These are phyloP conservation scores for Cadophora malorum DNA, from an alignment of 2,329 filamentous ascomycete species.

Conservation along the genomic window DNA sequence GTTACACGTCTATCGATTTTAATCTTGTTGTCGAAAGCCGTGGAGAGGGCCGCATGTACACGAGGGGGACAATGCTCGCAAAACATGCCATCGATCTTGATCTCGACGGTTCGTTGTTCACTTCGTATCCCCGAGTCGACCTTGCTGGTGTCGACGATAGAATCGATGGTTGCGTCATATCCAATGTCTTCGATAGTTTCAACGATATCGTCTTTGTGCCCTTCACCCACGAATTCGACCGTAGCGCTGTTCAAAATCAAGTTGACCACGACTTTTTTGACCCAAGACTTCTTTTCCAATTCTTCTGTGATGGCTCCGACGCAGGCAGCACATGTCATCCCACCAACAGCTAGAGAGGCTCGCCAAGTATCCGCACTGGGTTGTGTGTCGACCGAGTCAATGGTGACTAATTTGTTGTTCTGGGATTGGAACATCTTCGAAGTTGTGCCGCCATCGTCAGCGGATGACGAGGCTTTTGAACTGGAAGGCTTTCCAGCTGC, in stretches of 20 bases:
- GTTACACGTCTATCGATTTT: constrained; percentile 62
- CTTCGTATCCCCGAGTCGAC: constrained; percentile 20
- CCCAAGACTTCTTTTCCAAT: constrained; percentile 53
- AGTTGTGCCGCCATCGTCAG: constrained; percentile 12
- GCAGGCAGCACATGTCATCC: constrained; percentile 65
- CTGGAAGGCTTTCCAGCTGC: constrained; percentile 35
- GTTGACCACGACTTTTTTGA: constrained; percentile 57
- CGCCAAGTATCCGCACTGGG: constrained; percentile 49
- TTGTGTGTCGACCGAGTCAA: constrained; percentile 46
- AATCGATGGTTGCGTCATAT: constrained; percentile 68
- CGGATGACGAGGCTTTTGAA: constrained; percentile 6
- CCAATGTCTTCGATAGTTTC: constrained; percentile 66
- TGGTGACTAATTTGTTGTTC: constrained; percentile 42
- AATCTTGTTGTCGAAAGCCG: constrained; percentile 53
- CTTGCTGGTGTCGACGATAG: constrained; percentile 44
- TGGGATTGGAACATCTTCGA: background rate
- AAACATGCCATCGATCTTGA: constrained; percentile 75
- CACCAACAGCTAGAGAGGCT: constrained; percentile 57
- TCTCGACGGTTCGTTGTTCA: constrained; percentile 60
- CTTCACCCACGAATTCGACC: constrained; percentile 53
- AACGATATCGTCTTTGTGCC: constrained; percentile 52
- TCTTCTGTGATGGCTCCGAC: constrained; percentile 55
- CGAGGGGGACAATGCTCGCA: constrained; percentile 73
- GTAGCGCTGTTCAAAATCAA: constrained; percentile 59
- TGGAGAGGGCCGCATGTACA: constrained; percentile 59